phyloP scores from a whole-genome alignment of 2,329 filamentous ascomycete genomes.

The Daldinia sp. region DNA sequence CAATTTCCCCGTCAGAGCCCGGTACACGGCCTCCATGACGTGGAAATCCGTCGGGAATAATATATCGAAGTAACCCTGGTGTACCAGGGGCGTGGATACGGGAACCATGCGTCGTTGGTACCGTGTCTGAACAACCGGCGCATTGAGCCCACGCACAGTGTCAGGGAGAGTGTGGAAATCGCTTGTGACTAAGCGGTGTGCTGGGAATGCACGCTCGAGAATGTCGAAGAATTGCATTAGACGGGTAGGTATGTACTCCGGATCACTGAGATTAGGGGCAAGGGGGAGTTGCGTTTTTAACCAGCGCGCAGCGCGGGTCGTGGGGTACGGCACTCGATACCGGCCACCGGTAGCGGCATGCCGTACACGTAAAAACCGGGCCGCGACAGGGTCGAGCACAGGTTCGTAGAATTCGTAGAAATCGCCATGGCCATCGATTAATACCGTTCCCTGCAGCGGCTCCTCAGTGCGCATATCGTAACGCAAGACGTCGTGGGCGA shows the following conservation, averaged over 20 bases:
- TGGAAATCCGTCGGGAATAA: constrained; percentile 96
- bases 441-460: constrained; percentile 86
- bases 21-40: constrained; percentile 90
- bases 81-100: constrained; percentile 89
- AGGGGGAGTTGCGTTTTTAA: constrained; percentile 73
- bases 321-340: constrained; percentile 67
- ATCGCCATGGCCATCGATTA: constrained; percentile 85
- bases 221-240: constrained; percentile 98
- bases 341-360: constrained; percentile 74
- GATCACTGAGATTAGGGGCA: constrained; percentile 76
- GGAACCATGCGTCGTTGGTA: constrained; percentile 88
- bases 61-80: constrained; percentile 99
- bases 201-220: constrained; percentile 85
- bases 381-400: constrained; percentile 80
- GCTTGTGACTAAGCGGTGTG: constrained; percentile 85
- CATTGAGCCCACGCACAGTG: constrained; percentile 83
- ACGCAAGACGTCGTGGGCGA: constrained; percentile 91
- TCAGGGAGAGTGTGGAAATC: constrained; percentile 91
- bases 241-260: constrained; percentile 93
- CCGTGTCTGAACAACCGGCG: constrained; percentile 94
- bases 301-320: constrained; percentile 63
- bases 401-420: constrained; percentile 94
- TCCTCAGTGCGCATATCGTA: constrained; percentile 84
- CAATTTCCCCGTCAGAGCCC: constrained; percentile 89
- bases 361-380: constrained; percentile 84